phyloP scores from a whole-genome alignment of 768 basidiomycete genomes.

The Kwoniella pini region DNA sequence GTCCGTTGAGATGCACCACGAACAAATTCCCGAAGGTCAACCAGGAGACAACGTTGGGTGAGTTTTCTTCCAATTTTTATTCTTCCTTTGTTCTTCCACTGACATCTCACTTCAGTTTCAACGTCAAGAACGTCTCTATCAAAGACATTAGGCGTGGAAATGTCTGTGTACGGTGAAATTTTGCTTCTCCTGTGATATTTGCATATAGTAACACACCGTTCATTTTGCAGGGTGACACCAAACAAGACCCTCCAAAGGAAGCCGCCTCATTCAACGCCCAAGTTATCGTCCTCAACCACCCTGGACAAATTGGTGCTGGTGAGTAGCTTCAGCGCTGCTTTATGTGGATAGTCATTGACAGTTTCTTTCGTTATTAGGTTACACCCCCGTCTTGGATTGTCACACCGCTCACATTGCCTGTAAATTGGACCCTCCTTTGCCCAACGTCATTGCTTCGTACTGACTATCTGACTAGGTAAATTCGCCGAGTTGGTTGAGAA shows the following conservation, averaged over 20 bases:
- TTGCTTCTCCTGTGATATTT: too few species aligned
- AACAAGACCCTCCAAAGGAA: conserved; percentile 94
- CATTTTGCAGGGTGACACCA: conserved; percentile 93
- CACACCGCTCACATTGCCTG: conserved; percentile 63
- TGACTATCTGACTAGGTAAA: too few species aligned
- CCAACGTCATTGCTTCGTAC: too few species aligned
- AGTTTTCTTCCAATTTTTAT: not conserved
- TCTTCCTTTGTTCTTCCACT: not conserved
- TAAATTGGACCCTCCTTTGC: conserved; percentile 51
- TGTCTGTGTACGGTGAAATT: conserved; percentile 71
- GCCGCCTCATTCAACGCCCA: conserved; percentile 77
- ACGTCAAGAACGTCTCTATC: conserved; percentile 99
- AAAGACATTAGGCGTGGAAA: conserved; percentile 99
- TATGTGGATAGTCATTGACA: too few species aligned
- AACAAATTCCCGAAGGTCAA: conserved; percentile 83
- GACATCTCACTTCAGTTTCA: conserved; percentile 64
- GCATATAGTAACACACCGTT: too few species aligned
- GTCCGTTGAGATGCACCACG: conserved; percentile 89
- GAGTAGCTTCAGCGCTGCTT: too few species aligned
- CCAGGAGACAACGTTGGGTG: conserved; percentile 93
- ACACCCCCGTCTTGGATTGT: conserved; percentile 80
- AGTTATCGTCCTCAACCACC: conserved; percentile 99
- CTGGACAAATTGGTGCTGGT: conserved; percentile 98
- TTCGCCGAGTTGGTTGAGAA: conserved; percentile 96
- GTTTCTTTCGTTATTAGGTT: too few species aligned